These are phyloP conservation scores for Collybiopsis confluens DNA, from an alignment of 768 basidiomycete genomes.

Conservation along the genomic window DNA sequence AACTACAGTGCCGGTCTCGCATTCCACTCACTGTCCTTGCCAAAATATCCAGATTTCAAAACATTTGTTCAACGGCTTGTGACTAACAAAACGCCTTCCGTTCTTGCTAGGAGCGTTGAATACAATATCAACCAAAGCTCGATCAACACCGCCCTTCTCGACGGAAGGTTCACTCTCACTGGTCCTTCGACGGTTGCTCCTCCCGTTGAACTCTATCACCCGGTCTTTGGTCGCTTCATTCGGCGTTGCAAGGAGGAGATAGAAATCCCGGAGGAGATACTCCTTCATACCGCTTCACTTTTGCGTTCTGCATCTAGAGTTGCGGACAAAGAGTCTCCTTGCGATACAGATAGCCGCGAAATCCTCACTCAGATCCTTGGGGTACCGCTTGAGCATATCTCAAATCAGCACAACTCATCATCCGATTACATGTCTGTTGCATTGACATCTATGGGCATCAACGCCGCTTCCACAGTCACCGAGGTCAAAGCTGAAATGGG, in stretches of 20 bases:
- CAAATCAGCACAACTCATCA: neutral
- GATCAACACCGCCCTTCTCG: neutral
- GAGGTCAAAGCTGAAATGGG: conserved; percentile 16
- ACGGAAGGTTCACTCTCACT: conserved; percentile 3
- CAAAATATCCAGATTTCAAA: no score
- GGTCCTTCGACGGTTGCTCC: neutral
- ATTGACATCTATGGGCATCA: neutral
- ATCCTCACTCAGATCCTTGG: neutral
- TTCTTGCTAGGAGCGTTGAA: conserved; percentile 8
- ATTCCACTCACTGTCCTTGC: no score
- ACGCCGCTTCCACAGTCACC: neutral
- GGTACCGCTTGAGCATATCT: neutral
- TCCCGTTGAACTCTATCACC: conserved; percentile 12
- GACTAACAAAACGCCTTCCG: conserved; percentile 5
- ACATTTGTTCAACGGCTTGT: neutral
- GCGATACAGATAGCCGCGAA: neutral
- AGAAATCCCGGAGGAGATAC: conserved; percentile 4
- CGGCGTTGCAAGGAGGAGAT: conserved; percentile 11
- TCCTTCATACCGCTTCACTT: neutral
- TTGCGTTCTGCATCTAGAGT: conserved; percentile 9
- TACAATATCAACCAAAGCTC: conserved; percentile 6
- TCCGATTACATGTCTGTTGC: neutral
- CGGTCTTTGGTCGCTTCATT: conserved; percentile 15
- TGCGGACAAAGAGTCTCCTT: neutral
- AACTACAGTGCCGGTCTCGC: neutral